Base-by-base conservation (phyloP, 164 flowering plant genomes). In the Vitis amurensis region DNA sequence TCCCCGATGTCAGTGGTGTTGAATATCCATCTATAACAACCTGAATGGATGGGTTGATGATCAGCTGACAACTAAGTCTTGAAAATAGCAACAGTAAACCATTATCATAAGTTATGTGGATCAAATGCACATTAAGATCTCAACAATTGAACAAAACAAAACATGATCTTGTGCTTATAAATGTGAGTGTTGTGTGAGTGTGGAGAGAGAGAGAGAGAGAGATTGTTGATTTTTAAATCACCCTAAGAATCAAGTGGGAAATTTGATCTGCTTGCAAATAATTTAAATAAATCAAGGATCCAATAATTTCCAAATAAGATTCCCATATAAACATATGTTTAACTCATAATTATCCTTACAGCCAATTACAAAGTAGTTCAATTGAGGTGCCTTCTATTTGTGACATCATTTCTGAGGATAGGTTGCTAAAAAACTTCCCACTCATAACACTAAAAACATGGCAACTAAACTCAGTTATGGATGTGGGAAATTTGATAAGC, bases 1-100 rank as follows among this genome's bases (percentile, higher is more conserved):
- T 94, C 74, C 98, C 98, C 27, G 97, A 85, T 0, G 98, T 94
- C 62, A 94, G 70, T 68, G 98, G 98, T 30, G 98, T 92, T 73
- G 98, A 94, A 81, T 88, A 94, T 71, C 97, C 98, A 86, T 92
- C 98, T 71, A 94, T 19, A 67, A 86, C 92, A 68, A 92, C 91
- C 98, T 94, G 88, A 66, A 79, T 51, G 64, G 27, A 70, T 15
- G 13, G 3, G 37, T 52, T 58, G 50, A 0, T 27, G 14, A 71
- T 71, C 59, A 71, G 68, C 51, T 52, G 9, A 31, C 61, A 23
- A 23, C 27, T 23, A 23, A 23, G 27, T 23, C 27, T 23, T 23
- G 27, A 23, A 23, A 23, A 23, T 23, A 23, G 27, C 27, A 23
- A 23, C 59, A 57, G 27, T 0, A 57, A 57, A 57, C 7, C 29